Evolutionary conservation across 106 monocot genomes (phyloP), one percentile per base, ranked within the genome.

Genomic region (Acorus gramineus): DNA sequence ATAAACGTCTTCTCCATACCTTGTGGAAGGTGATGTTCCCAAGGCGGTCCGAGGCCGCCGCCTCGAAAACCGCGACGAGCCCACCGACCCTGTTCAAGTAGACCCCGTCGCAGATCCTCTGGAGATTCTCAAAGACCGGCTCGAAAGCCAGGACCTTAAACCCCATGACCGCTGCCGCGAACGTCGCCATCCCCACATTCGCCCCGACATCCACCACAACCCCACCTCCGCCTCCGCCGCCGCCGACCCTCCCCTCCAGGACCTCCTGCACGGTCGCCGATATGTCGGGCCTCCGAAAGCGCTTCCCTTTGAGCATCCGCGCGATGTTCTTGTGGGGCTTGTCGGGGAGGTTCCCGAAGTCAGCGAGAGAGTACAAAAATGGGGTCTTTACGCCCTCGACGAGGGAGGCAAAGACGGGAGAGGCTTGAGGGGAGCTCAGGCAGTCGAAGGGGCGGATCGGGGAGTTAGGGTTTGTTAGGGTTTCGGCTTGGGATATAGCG

Each of bases 281-380:
- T 4, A 98, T 98, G 55, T 88, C 92, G 11, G 98, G 98, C 47
- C 65, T 71, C 44, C 98, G 76, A 72, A 98, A 98, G 57, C 64
- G 76, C 79, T 92, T 98, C 6, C 98, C 88, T 61, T 98, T 98
- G 14, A 98, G 79, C 70, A 98, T 73, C 11, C 98, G 73, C 7
- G 55, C 78, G 46, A 98, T 98, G 85, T 92, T 98, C 76, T 98
- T 98, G 74, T 92, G 91, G n/a, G 98, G 98, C 67, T 86, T 87
- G 2, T 91, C 98, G 9, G 98, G 98, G 48, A 98, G 81, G 14
- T 72, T 45, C 2, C 98, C 98, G 65, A 98, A 70, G 72, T 98
- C 98, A 54, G 98, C 71, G 65, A 98, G 81, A 42, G 98, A 98
- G 85, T 73, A 98, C 52, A 98, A 66, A 66, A 98, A 98, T 7